phyloP scores from a whole-genome alignment of 73 alveolate genomes.

The Paramecium caudatum region DNA sequence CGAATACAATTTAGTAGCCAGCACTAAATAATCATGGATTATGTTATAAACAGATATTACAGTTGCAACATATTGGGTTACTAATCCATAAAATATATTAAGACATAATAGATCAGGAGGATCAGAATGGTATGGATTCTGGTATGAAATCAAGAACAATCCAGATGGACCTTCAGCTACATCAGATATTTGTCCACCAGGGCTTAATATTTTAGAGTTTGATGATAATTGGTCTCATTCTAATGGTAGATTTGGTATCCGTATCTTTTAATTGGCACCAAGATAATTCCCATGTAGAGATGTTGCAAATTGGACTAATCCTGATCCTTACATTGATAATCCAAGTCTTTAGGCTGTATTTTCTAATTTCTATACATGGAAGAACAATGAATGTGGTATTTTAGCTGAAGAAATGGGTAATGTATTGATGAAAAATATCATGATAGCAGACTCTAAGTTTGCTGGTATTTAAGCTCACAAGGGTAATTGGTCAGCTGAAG shows the following conservation, averaged over 20 bases:
- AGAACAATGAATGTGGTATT: slow-evolving; percentile 81
- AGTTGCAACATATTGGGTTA: slow-evolving; percentile 92
- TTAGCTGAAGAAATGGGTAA: slow-evolving; percentile 85
- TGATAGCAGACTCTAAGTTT: slow-evolving; percentile 77
- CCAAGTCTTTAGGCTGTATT: slow-evolving; percentile 73
- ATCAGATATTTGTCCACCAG: slow-evolving; percentile 85
- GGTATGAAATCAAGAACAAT: slow-evolving; percentile 82
- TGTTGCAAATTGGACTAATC: slow-evolving; percentile 2
- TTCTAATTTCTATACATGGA: slow-evolving; percentile 75
- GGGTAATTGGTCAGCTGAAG: slow-evolving; percentile 71
- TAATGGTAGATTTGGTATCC: slow-evolving; percentile 89
- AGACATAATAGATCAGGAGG: slow-evolving; percentile 91
- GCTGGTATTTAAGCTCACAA: slow-evolving; percentile 81
- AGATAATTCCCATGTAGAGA: slow-evolving; percentile 73
- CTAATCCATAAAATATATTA: slow-evolving; percentile 86
- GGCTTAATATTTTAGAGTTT: slow-evolving; percentile 77
- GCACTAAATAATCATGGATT: slow-evolving; percentile 78
- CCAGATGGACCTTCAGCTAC: slow-evolving; percentile 91
- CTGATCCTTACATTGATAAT: slow-evolving; percentile 64
- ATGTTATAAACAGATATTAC: slow-evolving; percentile 87
- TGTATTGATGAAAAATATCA: slow-evolving; percentile 73
- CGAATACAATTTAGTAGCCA: slow-evolving; percentile 81
- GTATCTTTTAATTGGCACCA: slow-evolving; percentile 85
- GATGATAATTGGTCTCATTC: slow-evolving; percentile 89
- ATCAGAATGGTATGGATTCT: slow-evolving; percentile 88